These are phyloP conservation scores for Amanita subjunquillea DNA, from an alignment of 768 basidiomycete species.

Conservation along the genomic window DNA sequence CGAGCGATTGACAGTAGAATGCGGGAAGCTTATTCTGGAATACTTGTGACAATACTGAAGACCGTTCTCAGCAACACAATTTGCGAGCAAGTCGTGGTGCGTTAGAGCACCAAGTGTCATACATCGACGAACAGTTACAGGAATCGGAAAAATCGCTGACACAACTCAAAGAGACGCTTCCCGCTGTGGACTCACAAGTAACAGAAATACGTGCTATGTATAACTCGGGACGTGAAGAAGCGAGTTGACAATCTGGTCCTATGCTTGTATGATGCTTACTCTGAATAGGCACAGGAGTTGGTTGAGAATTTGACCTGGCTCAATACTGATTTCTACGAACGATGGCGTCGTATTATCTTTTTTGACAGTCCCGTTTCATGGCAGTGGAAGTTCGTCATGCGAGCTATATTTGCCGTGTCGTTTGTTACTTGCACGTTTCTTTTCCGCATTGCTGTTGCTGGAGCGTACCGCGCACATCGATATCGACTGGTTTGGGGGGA, in stretches of 20 bases:
- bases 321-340: constrained; percentile 69
- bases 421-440: constrained; percentile 52
- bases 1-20: constrained; percentile 62
- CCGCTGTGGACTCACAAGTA: constrained; percentile 51
- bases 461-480: constrained; percentile 65
- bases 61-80: constrained; percentile 36
- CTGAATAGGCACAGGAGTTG: constrained; percentile 47
- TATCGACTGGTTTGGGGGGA: constrained; percentile 75
- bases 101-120: constrained; percentile 47
- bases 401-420: constrained; percentile 44
- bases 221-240: constrained; percentile 63
- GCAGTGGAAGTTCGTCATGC: constrained; percentile 59
- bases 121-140: constrained; percentile 49
- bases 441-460: constrained; percentile 48
- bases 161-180: constrained; percentile 49
- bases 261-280: constrained; percentile 3
- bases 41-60: constrained; percentile 12
- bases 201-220: constrained; percentile 55
- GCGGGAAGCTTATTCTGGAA: constrained; percentile 48
- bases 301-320: constrained; percentile 63
- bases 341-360: constrained; percentile 68
- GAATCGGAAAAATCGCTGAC: constrained; percentile 47
- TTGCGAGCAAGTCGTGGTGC: constrained; percentile 53
- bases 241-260: constrained; percentile 15
- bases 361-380: constrained; percentile 64